These are phyloP conservation scores for Tylopilus sp. DNA, from an alignment of 768 basidiomycete genomes.

Conservation along the genomic window DNA sequence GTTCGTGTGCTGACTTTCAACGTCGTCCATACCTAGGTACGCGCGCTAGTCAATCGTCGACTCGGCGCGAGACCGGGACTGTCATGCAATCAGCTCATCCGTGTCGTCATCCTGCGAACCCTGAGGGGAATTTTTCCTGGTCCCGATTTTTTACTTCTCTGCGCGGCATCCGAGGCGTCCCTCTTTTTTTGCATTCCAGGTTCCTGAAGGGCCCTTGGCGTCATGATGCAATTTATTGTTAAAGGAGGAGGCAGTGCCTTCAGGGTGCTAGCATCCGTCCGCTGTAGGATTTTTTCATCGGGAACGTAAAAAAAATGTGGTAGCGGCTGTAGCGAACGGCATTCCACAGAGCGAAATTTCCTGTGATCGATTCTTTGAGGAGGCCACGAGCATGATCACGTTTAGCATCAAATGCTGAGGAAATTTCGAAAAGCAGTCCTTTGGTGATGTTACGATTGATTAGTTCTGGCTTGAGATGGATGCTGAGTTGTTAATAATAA, in stretches of 20 bases:
- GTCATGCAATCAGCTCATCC: slow-evolving; percentile 24
- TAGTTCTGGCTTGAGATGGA: slow-evolving; percentile 1
- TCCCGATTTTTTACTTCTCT: slow-evolving; percentile 7
- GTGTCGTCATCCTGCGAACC: slow-evolving; percentile 11
- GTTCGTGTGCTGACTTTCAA: slow-evolving; percentile 7
- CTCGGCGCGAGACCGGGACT: slow-evolving; percentile 5
- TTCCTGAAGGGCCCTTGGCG: slow-evolving; percentile 24
- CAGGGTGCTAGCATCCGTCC: slow-evolving; percentile 4
- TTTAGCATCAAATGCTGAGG: not conserved
- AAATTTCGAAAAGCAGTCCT: not conserved
- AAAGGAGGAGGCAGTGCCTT: slow-evolving; percentile 18
- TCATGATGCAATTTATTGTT: slow-evolving; percentile 25
- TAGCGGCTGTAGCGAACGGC: not conserved
- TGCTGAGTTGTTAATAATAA: slow-evolving; percentile 16
- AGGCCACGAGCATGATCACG: not conserved
- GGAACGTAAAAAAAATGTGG: slow-evolving; percentile 13
- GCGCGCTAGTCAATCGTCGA: slow-evolving; percentile 14
- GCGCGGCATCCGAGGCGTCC: slow-evolving; percentile 34
- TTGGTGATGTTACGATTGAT: not conserved
- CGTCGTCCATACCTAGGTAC: slow-evolving; percentile 6
- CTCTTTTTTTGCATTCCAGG: slow-evolving; percentile 8
- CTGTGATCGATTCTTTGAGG: not conserved
- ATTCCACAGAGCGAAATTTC: not conserved
- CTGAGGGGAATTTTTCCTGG: not conserved
- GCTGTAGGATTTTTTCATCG: not conserved